Base-by-base conservation (phyloP, 1,284 basidiomycete genomes). In the Cerrena zonata region DNA sequence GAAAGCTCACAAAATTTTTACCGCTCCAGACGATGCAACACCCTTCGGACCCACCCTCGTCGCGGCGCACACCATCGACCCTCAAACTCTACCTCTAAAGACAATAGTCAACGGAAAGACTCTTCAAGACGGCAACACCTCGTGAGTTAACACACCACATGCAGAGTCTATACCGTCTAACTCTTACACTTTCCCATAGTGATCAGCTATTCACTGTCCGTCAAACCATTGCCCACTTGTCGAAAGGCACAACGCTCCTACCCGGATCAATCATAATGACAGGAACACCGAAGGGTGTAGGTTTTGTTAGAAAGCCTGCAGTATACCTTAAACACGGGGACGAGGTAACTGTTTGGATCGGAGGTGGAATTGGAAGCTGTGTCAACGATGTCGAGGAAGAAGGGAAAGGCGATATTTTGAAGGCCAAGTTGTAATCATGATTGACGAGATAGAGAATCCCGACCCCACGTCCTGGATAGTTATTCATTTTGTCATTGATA, bases 201-300 rank as follows among this genome's bases (percentile, higher is more conserved):
- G 76, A 82, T 54, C 85, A 87, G 61, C 82, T 90, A 45, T 91
- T 89, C 72, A 79, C 66, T 58, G 79, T 90, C 41, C 78, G 79
- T 30, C 76, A 83, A 57, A 86, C 86, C 0, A 74, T 94, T 48
- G 75, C 89, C 0, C 88, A 84, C 74, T 78, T 94, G 30, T 91
- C 89, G 0, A 85, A 91, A 62, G 91, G 86, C 1, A 91, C 91
- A 3, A 95, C 92, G 0, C 80, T 96, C 22, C 79, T 83, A 54
- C 80, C 89, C 0, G 93, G 92, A 1, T 84, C 86, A 0, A 71
- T 94, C 54, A 88, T 94, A 59, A 76, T 91, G 59, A 93, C 90
- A 44, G 86, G 85, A 2, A 87, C 86, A 1, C 86, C 86, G 0
- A 82, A 78, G 55, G 84, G 89, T 22, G 87, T 92, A 26, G 91